These are phyloP conservation scores for Circinella umbellata DNA, from an alignment of 371 early-diverging fungal genomes.

Conservation along the genomic window DNA sequence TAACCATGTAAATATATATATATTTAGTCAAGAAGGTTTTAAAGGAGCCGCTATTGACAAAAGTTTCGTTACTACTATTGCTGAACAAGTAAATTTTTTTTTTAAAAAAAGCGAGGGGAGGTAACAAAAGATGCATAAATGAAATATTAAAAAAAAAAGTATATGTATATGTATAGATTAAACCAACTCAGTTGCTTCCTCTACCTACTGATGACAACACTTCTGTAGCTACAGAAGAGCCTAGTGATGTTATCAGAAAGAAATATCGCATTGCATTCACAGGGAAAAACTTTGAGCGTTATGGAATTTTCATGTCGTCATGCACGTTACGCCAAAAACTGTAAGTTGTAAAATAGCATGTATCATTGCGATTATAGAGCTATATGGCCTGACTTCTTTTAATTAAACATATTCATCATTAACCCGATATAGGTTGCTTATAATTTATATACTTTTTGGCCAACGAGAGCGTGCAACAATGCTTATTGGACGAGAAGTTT, in stretches of 20 bases:
- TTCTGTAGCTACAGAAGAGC: not conserved
- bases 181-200: not conserved
- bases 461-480: slow-evolving; percentile 52
- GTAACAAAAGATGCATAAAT: not conserved
- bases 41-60: slow-evolving; percentile 18
- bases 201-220: not conserved
- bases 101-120: not conserved
- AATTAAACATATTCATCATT: not conserved
- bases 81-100: slow-evolving; percentile 17
- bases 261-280: slow-evolving; percentile 49
- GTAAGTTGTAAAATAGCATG: slow-evolving; percentile 22
- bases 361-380: no score
- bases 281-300: slow-evolving; percentile 46
- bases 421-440: slow-evolving; percentile 11
- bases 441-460: slow-evolving; percentile 33
- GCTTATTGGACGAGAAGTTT: slow-evolving; percentile 52
- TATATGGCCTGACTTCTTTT: not conserved
- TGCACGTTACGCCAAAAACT: slow-evolving; percentile 40
- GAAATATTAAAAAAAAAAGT: not conserved
- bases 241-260: slow-evolving; percentile 12
- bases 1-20: not conserved
- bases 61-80: slow-evolving; percentile 19
- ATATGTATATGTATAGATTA: slow-evolving; percentile 3
- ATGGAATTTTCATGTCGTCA: slow-evolving; percentile 39
- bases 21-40: slow-evolving; percentile 15